Percentiles rank a stretch among this genome's conserved stretches.
Evolutionary conservation across 2,329 filamentous ascomycete genomes (phyloP).

Genomic region (Venturia pyrina): DNA sequence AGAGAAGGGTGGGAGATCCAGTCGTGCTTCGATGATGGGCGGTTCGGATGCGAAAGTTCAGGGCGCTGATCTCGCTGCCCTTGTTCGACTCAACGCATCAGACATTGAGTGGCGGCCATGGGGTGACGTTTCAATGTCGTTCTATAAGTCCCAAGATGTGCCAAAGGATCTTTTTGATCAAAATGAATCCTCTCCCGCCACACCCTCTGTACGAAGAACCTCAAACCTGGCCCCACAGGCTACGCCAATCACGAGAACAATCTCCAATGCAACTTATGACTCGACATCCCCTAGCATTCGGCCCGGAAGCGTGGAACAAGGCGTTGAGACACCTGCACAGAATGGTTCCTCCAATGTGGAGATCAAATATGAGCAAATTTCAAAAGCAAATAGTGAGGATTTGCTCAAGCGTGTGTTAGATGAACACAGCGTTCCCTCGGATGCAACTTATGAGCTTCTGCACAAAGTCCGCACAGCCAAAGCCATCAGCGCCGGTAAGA

Average conservation of each 20-base stretch:
- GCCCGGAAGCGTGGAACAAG: background rate
- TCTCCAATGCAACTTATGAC: background rate
- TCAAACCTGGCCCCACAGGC: background rate
- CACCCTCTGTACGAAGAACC: background rate
- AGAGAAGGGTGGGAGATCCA: slow-evolving; percentile 46
- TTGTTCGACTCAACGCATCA: slow-evolving; percentile 49
- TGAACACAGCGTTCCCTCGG: slow-evolving; percentile 53
- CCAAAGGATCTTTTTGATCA: background rate
- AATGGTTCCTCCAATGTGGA: background rate
- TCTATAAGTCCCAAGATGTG: slow-evolving; percentile 44
- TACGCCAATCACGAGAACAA: background rate
- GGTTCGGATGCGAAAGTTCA: background rate
- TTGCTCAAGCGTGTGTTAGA: slow-evolving; percentile 32
- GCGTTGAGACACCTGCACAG: background rate
- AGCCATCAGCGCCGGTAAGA: slow-evolving; percentile 56
- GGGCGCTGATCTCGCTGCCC: slow-evolving; percentile 59
- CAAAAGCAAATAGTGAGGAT: slow-evolving; percentile 30
- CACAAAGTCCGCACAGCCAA: slow-evolving; percentile 76
- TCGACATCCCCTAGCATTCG: background rate
- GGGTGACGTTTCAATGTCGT: slow-evolving; percentile 70
- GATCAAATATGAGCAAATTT: slow-evolving; percentile 29
- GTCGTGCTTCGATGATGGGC: slow-evolving; percentile 29
- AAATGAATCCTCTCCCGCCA: background rate
- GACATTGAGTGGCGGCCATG: slow-evolving; percentile 58
- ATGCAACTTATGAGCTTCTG: slow-evolving; percentile 73